phyloP scores from a whole-genome alignment of 2,329 filamentous ascomycete species.

The Corinectria fuckeliana region DNA sequence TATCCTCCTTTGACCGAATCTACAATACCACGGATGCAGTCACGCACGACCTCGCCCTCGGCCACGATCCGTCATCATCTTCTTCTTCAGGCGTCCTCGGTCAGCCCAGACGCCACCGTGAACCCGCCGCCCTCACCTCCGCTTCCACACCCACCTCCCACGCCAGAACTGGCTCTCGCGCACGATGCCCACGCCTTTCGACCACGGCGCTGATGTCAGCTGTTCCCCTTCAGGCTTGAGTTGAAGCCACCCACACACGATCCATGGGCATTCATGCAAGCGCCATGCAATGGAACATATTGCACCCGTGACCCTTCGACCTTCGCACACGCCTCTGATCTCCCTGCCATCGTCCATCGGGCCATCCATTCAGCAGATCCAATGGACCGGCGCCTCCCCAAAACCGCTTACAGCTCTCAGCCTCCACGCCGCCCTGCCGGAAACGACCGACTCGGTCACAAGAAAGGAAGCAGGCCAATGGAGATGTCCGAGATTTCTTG shows the following conservation, averaged over 20 bases:
- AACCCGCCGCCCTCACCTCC: conserved; percentile 2
- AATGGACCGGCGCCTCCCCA: conserved; percentile 15
- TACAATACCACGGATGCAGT: background rate
- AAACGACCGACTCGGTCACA: conserved; percentile 23
- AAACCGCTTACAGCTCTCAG: too few species aligned
- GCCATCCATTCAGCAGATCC: conserved; percentile 8
- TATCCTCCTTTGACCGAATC: background rate
- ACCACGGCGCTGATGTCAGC: conserved; percentile 16
- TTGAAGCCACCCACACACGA: conserved; percentile 3
- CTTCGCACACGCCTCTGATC: conserved; percentile 23
- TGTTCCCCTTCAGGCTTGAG: conserved; percentile 4
- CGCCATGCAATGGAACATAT: conserved; percentile 4
- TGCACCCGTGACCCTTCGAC: conserved; percentile 22
- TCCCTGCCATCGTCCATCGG: conserved; percentile 5
- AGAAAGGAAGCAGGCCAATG: conserved; percentile 17
- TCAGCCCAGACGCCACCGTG: conserved; percentile 9
- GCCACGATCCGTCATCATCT: background rate
- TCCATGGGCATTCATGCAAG: conserved; percentile 10
- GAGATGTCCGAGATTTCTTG: conserved; percentile 18
- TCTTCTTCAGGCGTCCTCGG: conserved; percentile 5
- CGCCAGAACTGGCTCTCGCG: background rate
- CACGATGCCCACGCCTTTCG: conserved; percentile 4
- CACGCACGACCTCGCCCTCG: background rate
- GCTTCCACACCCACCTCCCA: conserved; percentile 3
- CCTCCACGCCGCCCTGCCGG: conserved; percentile 8